Evolutionary conservation across 352 stramenopile species (phyloP), one percentile per base, ranked within the genome.

Genomic region (Pythium aphanidermatum): DNA sequence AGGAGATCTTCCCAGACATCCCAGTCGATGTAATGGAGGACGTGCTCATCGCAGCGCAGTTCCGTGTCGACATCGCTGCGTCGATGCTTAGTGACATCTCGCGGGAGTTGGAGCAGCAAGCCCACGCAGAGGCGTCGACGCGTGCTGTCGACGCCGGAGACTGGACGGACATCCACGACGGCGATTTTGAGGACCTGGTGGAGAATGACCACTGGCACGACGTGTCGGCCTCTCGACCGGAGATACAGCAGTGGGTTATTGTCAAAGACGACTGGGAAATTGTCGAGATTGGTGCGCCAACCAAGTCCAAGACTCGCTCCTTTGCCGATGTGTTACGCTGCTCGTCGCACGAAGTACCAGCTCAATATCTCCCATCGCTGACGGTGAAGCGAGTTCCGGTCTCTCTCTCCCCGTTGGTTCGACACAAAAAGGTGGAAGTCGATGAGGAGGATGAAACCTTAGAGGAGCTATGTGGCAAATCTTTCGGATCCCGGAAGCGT

Each of bases 211-310:
- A 83, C 33, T 88, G 75, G 75, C 75, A 70, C 44, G 63, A 81
- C 20, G 70, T 83, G 27, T 41, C 58, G 19, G 63, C 35, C n/a
- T 60, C 44, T 25, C 58, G 38, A 29, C 46, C 52, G 9, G 53
- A 52, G 40, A 49, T 48, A 27, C 50, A 72, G 36, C 53, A 65
- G 33, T 84, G 72, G 68, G 67, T 83, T 10, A 45, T 83, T 28
- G 66, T 86, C 21, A 72, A 83, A 39, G 65, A 89, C 51, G 72
- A 86, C 33, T 86, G 77, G 77, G 74, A 89, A 41, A 59, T 86
- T n/a, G 63, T 89, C 9, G 70, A 85, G 37, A 58, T 60, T 52
- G 46, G 70, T 35, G 53, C 56, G 13, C 17, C 23, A 13, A 38
- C 12, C 14, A 29, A 26, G 5, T 54, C 75, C 21, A 67, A 56